Conservation (phyloP, 345 rosid genomes). For the Lenwebbia sp. region DNA sequence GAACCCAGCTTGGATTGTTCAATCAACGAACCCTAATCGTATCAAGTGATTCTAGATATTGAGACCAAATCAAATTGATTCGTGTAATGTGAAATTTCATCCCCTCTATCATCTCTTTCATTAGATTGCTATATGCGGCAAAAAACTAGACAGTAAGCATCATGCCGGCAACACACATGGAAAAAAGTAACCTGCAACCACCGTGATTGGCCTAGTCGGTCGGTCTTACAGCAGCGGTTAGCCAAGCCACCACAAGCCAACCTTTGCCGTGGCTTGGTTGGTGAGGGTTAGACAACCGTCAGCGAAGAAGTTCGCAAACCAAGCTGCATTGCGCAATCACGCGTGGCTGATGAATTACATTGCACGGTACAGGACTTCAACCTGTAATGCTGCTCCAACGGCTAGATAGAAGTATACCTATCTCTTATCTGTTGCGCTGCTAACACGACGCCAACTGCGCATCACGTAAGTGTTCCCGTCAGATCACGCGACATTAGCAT, state of each 20-base stretch:
- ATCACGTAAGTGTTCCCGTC: background rate
- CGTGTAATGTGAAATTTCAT: background rate
- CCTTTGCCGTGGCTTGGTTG: background rate
- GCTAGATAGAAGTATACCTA: background rate
- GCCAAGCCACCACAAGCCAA: background rate
- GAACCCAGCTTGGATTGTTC: background rate
- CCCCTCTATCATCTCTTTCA: background rate
- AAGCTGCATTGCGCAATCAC: background rate
- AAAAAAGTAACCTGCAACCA: background rate
- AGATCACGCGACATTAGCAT: background rate
- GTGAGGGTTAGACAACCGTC: background rate
- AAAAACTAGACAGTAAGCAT: background rate
- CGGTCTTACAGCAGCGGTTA: background rate
- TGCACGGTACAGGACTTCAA: background rate
- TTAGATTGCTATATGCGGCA: background rate
- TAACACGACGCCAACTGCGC: rapidly evolving
- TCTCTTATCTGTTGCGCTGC: background rate
- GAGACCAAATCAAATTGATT: background rate
- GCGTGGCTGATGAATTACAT: background rate
- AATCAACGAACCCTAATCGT: background rate
- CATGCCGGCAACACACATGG: background rate
- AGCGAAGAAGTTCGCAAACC: background rate
- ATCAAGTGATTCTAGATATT: background rate
- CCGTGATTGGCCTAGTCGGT: background rate
- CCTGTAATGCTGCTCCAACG: background rate